phyloP scores from a whole-genome alignment of 2,329 filamentous ascomycete genomes.

The Arthrocladium fulminans region DNA sequence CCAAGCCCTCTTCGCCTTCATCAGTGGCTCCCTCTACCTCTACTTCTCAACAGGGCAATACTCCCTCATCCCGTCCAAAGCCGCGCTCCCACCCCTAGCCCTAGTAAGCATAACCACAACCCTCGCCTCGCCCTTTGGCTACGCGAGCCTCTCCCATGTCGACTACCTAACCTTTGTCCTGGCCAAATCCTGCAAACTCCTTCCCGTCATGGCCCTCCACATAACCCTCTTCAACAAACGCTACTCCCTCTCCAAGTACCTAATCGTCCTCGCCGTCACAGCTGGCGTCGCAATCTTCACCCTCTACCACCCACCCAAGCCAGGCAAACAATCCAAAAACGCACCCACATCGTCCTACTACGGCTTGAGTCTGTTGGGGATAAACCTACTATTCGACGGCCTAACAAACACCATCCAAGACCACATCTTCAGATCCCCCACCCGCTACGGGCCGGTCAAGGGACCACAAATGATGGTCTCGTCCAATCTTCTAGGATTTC shows the following conservation, averaged over 20 bases:
- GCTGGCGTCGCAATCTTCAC: constrained; percentile 92
- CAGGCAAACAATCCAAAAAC: constrained; percentile 39
- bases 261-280: constrained; percentile 84
- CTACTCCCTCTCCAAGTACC: constrained; percentile 94
- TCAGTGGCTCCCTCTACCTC: constrained; percentile 75
- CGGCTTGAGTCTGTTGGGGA: constrained; percentile 70
- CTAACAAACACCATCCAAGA: constrained; percentile 96
- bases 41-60: constrained; percentile 50
- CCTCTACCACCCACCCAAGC: constrained; percentile 63
- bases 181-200: constrained; percentile 91
- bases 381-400: constrained; percentile 92
- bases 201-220: constrained; percentile 98
- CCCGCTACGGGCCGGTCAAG: constrained; percentile 63
- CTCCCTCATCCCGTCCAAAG: constrained; percentile 63
- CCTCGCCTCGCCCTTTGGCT: constrained; percentile 90
- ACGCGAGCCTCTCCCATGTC: constrained; percentile 83
- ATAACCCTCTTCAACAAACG: constrained; percentile 79
- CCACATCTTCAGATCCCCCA: constrained; percentile 65
- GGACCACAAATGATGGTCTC: constrained; percentile 99
- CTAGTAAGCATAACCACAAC: constrained; percentile 81
- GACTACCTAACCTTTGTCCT: constrained; percentile 98
- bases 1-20: constrained; percentile 79
- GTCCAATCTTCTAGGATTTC: constrained; percentile 78
- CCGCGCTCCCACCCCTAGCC: constrained; percentile 67
- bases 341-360: constrained; percentile 57